Evolutionary conservation across 1,284 basidiomycete species (phyloP), one percentile per base, ranked within the genome.

Genomic region (Irpex lacteus): DNA sequence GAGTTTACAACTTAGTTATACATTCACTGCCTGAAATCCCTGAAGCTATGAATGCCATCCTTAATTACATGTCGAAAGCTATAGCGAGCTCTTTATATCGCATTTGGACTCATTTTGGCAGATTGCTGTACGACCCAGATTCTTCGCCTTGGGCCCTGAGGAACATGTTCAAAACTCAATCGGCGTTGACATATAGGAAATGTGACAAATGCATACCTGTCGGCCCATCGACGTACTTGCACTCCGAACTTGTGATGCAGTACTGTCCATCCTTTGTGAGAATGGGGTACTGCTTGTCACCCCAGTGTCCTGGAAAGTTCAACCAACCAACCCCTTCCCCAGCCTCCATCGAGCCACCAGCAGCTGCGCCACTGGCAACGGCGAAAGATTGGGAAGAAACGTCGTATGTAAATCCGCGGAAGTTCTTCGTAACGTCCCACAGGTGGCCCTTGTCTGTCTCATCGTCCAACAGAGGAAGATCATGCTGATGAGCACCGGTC

Each of bases 371-470:
- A 13, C 66, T 65, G 5, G 73, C 74, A 34, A 66, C 38, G 57
- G 60, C 69, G 66, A 74, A 74, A 59, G 68, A 66, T 36, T 64
- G 26, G 7, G 67, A 66, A 34, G 66, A 54, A 47, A 54, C 67
- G 62, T 73, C 72, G 61, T 66, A 74, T 69, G 72, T 75, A 66
- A 67, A 75, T 21, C 70, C 74, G 34, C 73, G 68, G 71, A 67
- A 76, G 67, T 74, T 75, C 60, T 69, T 62, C 37, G 71, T 70
- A 26, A 71, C 68, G 64, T 76, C 74, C 73, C 73, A 76, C 2
- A 72, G 44, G 32, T 65, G 54, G 18, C 74, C 73, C 13, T 65
- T 65, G 47, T 70, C 68, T 13, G 70, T 71, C 11, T 49, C 36
- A 59, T 69, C 71, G 37, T 59, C 56, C 47, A 70, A 62, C 19